Conservation (phyloP, 768 basidiomycete species). For the Russula dissimulans region DNA sequence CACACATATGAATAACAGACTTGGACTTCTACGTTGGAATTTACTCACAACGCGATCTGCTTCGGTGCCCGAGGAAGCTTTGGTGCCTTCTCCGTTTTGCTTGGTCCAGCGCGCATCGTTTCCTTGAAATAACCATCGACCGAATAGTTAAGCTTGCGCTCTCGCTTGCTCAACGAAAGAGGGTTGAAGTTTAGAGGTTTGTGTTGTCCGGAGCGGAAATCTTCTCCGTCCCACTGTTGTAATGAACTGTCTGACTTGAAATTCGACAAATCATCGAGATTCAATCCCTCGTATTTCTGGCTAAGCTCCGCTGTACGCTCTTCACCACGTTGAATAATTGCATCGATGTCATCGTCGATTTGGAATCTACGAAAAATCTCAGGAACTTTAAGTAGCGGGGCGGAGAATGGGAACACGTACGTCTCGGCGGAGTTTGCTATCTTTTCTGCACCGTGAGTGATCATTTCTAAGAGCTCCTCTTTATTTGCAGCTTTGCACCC, state of each 20-base stretch:
- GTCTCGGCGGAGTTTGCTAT: conserved; percentile 78
- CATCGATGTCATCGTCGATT: conserved; percentile 88
- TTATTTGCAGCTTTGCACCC: conserved; percentile 68
- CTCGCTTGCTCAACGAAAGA: conserved; percentile 84
- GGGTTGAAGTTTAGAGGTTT: conserved; percentile 68
- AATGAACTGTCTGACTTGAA: conserved; percentile 92
- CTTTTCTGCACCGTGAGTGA: conserved; percentile 93
- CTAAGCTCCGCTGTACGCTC: conserved; percentile 82
- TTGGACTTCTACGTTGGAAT: background rate
- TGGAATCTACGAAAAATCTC: conserved; percentile 40
- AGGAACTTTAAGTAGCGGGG: background rate
- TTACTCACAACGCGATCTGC: conserved; percentile 66
- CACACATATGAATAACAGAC: background rate
- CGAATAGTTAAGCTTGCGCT: conserved; percentile 89
- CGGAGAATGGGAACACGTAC: conserved; percentile 34
- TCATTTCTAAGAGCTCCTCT: conserved; percentile 97
- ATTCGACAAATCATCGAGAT: conserved; percentile 91
- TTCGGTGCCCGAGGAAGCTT: conserved; percentile 83
- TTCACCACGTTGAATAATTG: conserved; percentile 85
- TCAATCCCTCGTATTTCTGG: conserved; percentile 86
- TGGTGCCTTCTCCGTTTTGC: conserved; percentile 72
- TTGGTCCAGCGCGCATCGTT: conserved; percentile 68
- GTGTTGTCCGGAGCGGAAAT: conserved; percentile 69
- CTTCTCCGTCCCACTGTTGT: conserved; percentile 94
- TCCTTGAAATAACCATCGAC: conserved; percentile 96